Conservation (phyloP, 1,284 basidiomycete genomes). For the Naganishia albida region DNA sequence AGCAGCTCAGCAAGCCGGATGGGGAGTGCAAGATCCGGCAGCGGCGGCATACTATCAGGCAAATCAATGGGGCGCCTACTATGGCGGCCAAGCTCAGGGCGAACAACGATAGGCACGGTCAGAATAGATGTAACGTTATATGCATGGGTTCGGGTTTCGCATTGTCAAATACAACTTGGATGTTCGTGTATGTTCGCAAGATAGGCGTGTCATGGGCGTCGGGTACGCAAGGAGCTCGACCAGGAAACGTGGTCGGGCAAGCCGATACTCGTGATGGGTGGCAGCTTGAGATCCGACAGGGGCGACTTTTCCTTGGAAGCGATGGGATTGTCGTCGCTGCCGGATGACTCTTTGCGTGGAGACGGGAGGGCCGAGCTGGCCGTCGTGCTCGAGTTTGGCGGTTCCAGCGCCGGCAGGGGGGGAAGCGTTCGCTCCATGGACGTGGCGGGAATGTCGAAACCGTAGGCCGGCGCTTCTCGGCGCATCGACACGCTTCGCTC, state of each 20-base stretch:
- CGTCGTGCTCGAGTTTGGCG: neutral
- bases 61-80: conserved; percentile 33
- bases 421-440: conserved; percentile 16
- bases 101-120: conserved; percentile 6
- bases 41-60: conserved; percentile 28
- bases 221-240: conserved; percentile 3
- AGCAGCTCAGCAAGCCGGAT: conserved; percentile 14
- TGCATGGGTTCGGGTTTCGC: neutral
- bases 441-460: neutral
- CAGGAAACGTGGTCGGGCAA: conserved; percentile 14
- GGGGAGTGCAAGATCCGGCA: conserved; percentile 14
- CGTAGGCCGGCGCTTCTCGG: conserved; percentile 10
- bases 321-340: neutral
- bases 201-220: conserved; percentile 6
- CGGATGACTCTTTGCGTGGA: conserved; percentile 1
- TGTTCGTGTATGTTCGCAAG: neutral
- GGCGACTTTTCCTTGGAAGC: neutral
- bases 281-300: conserved; percentile 17
- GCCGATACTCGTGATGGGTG: conserved; percentile 19
- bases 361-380: conserved; percentile 1
- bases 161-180: conserved; percentile 10
- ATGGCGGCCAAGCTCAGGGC: conserved; percentile 31
- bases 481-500: conserved; percentile 15
- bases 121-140: neutral
- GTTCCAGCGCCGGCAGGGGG: neutral